These are phyloP conservation scores for Oryza meridionalis DNA, from an alignment of 176 grass and related monocot species.

Conservation along the genomic window DNA sequence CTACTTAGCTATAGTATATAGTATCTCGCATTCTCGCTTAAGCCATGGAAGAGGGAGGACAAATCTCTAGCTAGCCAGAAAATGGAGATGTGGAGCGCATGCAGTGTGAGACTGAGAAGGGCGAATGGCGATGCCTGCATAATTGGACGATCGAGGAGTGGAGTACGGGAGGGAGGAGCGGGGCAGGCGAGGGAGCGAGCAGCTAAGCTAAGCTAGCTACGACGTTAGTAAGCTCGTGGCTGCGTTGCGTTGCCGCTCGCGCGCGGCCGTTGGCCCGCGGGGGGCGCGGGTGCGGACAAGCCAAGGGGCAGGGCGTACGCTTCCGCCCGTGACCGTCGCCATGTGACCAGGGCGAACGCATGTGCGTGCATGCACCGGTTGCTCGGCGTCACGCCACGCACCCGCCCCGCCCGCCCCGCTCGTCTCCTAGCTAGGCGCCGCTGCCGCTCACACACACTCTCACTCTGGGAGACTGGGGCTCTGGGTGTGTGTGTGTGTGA, in stretches of 20 bases:
- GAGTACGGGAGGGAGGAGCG: not conserved
- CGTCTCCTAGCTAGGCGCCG: not conserved
- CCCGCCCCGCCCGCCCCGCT: not conserved
- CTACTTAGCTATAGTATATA: not conserved
- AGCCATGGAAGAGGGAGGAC: not conserved
- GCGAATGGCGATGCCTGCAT: not conserved
- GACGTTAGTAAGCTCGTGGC: not conserved
- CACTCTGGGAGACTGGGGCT: not conserved
- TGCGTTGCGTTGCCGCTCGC: not conserved
- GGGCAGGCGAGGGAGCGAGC: not conserved
- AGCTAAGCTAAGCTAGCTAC: not conserved
- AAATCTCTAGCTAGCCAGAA: not conserved
- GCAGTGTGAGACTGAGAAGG: not conserved
- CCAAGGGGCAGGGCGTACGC: not conserved
- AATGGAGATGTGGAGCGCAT: not conserved
- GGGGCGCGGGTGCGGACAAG: slow-evolving; percentile 44
- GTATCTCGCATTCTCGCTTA: not conserved
- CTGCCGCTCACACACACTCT: not conserved
- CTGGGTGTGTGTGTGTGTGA: not conserved
- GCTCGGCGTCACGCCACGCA: not conserved
- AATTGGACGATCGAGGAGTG: not conserved
- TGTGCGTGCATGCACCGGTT: slow-evolving; percentile 1
- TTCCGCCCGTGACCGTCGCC: slow-evolving; percentile 55
- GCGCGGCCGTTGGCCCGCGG: not conserved
- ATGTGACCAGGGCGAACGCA: slow-evolving; percentile 46